Percentiles rank a stretch among this genome's conserved stretches.
These are phyloP conservation scores for Huntiella bhutanensis DNA, from an alignment of 2,329 filamentous ascomycete genomes.

Conservation along the genomic window DNA sequence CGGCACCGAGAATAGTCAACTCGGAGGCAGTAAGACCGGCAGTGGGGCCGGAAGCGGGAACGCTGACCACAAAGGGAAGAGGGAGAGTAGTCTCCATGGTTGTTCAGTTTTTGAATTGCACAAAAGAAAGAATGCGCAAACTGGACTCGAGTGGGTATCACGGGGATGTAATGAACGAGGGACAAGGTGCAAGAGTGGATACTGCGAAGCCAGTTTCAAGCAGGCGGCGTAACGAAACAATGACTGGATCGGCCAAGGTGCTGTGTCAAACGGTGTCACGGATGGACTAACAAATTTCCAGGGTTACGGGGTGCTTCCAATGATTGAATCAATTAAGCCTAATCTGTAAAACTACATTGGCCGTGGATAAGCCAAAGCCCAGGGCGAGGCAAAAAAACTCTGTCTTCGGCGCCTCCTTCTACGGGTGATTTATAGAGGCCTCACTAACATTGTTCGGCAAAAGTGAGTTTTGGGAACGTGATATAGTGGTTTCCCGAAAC, in stretches of 20 bases:
- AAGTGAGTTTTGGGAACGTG: too few relatives aligned
- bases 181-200: background rate
- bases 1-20: conserved; percentile 37
- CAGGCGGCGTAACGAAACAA: background rate
- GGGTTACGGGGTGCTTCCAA: too few relatives aligned
- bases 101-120: too few relatives aligned
- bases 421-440: too few relatives aligned
- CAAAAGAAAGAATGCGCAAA: too few relatives aligned
- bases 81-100: conserved; percentile 46
- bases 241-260: conserved; percentile 4
- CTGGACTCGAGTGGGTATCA: too few relatives aligned
- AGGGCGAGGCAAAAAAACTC: background rate
- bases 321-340: too few relatives aligned
- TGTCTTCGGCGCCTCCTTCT: too few relatives aligned
- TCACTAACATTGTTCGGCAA: background rate
- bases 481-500: background rate
- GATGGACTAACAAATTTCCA: background rate
- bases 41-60: conserved; percentile 29
- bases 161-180: too few relatives aligned
- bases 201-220: background rate
- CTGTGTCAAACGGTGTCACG: conserved; percentile 9
- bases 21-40: conserved; percentile 38
- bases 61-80: conserved; percentile 41
- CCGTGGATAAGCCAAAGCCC: too few relatives aligned
- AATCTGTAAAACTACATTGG: too few relatives aligned